Evolutionary conservation across 257 asterid genomes (phyloP).

Genomic region (Nicotiana paniculata): DNA sequence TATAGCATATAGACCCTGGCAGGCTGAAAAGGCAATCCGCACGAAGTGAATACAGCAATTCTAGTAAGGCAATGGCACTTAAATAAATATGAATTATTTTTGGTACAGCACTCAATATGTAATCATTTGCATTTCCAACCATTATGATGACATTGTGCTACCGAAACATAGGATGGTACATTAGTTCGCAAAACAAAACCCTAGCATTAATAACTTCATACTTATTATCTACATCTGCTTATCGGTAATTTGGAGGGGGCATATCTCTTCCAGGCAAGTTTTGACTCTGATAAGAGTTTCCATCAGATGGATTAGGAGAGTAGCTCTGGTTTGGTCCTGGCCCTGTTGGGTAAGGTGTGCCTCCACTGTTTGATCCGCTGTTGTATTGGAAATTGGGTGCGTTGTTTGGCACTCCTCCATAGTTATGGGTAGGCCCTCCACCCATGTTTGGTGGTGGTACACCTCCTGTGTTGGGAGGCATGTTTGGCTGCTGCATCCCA

Average conservation of each 20-base stretch:
- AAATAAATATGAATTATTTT: background rate
- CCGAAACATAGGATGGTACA: background rate
- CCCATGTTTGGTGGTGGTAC: slow-evolving; percentile 11
- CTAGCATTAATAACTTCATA: background rate
- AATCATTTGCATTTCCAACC: background rate
- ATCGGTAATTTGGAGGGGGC: slow-evolving; percentile 24
- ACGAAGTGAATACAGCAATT: background rate
- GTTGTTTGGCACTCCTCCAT: slow-evolving; percentile 6
- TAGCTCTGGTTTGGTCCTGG: slow-evolving; percentile 31
- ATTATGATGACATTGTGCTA: background rate
- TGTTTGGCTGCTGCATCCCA: slow-evolving; percentile 21
- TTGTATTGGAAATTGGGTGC: slow-evolving; percentile 16
- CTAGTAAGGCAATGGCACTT: background rate
- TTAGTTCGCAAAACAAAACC: background rate
- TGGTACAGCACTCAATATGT: background rate
- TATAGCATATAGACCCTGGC: background rate
- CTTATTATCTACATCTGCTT: slow-evolving; percentile 21
- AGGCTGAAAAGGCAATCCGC: background rate
- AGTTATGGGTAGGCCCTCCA: slow-evolving; percentile 18
- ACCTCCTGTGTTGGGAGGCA: slow-evolving; percentile 8
- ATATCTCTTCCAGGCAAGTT: slow-evolving; percentile 45
- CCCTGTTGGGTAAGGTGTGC: slow-evolving; percentile 22
- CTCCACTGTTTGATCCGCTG: slow-evolving; percentile 25
- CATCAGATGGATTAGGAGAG: slow-evolving; percentile 17
- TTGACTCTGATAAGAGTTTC: slow-evolving; percentile 25